These are phyloP conservation scores for Basidioascus undulatus DNA, from an alignment of 768 basidiomycete genomes.

Conservation along the genomic window DNA sequence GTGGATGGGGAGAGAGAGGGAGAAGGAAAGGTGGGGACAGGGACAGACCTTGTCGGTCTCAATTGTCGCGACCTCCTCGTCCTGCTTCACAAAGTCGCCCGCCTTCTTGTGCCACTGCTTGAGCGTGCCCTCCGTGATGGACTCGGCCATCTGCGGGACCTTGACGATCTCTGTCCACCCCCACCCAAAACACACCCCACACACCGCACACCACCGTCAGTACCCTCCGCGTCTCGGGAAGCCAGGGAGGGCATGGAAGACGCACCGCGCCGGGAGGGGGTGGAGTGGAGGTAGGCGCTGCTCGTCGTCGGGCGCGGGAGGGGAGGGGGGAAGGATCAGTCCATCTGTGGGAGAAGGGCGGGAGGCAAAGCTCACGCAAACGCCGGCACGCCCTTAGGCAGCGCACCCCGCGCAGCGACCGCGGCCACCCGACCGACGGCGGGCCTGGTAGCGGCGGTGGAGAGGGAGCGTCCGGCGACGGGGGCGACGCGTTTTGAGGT, in stretches of 20 bases:
- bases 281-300: slow-evolving; percentile 8
- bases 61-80: slow-evolving; percentile 93
- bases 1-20: background rate
- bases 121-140: slow-evolving; percentile 89
- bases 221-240: background rate
- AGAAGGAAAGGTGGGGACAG: background rate
- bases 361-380: background rate
- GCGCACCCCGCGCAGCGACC: background rate
- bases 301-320: background rate
- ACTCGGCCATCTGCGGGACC: slow-evolving; percentile 94
- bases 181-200: slow-evolving; percentile 12
- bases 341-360: background rate
- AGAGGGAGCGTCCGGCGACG: background rate
- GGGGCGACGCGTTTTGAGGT: background rate
- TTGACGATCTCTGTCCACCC: slow-evolving; percentile 52
- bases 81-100: slow-evolving; percentile 67
- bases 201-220: background rate
- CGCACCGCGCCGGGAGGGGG: slow-evolving; percentile 14
- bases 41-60: slow-evolving; percentile 83
- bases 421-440: background rate
- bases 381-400: background rate
- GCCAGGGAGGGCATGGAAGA: background rate
- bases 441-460: background rate
- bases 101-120: slow-evolving; percentile 85
- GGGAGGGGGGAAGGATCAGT: background rate